Evolutionary conservation across 306 rosid genomes (phyloP), one percentile per base, ranked within the genome.

Genomic region (Pyrus communis): DNA sequence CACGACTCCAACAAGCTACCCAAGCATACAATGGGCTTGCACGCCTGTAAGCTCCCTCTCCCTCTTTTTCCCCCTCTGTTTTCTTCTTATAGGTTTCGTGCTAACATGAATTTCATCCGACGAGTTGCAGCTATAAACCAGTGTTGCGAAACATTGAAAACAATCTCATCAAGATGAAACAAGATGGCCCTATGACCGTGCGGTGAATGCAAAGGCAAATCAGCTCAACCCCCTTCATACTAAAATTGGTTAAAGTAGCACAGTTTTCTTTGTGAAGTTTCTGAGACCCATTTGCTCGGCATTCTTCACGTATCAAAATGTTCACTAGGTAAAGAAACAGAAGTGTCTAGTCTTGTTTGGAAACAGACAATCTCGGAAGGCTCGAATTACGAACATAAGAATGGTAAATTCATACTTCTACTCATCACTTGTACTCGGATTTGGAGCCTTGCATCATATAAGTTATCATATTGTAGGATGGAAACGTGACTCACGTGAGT

Each of bases 141-240:
- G 96, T 95, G 55, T 81, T 95, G 67, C 89, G 97, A 82, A 90
- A 92, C 78, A 90, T 92, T 65, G 97, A 95, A 83, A 90, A 80
- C 67, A 83, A 66, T 70, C 93, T 95, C 64, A 75, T 89, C 74
- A 89, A 89, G 82, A 83, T 95, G 96, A 92, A 92, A 91, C 97
- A 89, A 83, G 97, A 89, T 58, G 89, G 87, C 45, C 80, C 85
- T 4, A 45, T 88, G 77, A 70, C 71, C 14, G 91, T 86, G 66
- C 71, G 31, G 58, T 91, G 85, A 93, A 35, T 28, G 68, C 78
- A 64, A 11, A 30, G 67, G 71, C 65, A 57, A 2, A 25, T 27
- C 27, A 64, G n/a, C 60, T 21, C 43, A 42, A 45, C 27, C 46
- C 10, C 4, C 23, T 6, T 11, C 11, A 11, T 66, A 21, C 43